Conservation (phyloP, 352 stramenopile species). For the Pythium insidiosum region DNA sequence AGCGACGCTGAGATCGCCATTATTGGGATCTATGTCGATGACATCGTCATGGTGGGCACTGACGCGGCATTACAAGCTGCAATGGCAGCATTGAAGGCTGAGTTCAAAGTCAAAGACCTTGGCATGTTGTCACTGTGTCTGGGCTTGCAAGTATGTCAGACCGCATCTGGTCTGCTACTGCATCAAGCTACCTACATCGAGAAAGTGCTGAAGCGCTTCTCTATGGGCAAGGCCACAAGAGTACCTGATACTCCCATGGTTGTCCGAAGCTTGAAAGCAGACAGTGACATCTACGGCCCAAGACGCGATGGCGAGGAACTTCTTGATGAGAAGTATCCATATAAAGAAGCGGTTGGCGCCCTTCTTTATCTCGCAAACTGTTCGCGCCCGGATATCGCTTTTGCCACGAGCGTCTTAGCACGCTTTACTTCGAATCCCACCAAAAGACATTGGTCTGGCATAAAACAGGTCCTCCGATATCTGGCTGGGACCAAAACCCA, state of each 20-base stretch:
- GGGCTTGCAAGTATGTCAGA: constrained; percentile 10
- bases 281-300: constrained; percentile 9
- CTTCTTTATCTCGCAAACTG: constrained; percentile 10
- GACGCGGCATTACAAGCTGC: constrained; percentile 10
- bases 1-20: too few species aligned
- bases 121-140: constrained; percentile 10
- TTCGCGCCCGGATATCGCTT: constrained; percentile 14
- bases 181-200: constrained; percentile 10
- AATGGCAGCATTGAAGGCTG: constrained; percentile 9
- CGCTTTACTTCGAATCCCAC: constrained; percentile 12
- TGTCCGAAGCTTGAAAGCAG: constrained; percentile 10
- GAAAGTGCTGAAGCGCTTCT: constrained; percentile 10
- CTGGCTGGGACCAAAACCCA: too few species aligned
- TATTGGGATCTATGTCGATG: too few species aligned
- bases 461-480: too few species aligned
- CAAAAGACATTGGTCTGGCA: constrained; percentile 13
- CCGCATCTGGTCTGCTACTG: constrained; percentile 9
- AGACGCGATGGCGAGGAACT: constrained; percentile 10
- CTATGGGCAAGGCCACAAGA: constrained; percentile 7
- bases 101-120: constrained; percentile 14
- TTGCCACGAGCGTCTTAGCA: constrained; percentile 10
- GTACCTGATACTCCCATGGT: constrained; percentile 12
- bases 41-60: too few species aligned
- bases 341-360: constrained; percentile 9
- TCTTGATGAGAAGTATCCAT: constrained; percentile 10